These are phyloP conservation scores for Rhizophagus clarus DNA, from an alignment of 192 early-diverging fungal species.

Conservation along the genomic window DNA sequence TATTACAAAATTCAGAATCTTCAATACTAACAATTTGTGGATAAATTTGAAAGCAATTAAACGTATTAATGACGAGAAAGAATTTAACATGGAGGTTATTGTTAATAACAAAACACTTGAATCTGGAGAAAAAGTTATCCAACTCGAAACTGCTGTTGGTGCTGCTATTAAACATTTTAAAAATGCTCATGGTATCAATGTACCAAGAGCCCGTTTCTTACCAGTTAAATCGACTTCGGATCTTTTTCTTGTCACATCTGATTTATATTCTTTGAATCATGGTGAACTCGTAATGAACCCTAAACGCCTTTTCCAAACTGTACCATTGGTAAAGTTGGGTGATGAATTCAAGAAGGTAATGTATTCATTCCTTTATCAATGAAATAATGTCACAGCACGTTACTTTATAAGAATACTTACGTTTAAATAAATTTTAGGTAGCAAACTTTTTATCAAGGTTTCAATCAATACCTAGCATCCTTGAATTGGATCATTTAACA, in stretches of 20 bases:
- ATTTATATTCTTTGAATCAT: conserved; percentile 91
- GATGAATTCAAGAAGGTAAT: conserved; percentile 97
- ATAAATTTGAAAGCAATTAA: conserved; percentile 84
- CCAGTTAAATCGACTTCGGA: conserved; percentile 99
- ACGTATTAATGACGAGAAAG: conserved; percentile 74
- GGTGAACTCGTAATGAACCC: conserved; percentile 92
- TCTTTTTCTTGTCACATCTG: conserved; percentile 94
- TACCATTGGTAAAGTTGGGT: conserved; percentile 95
- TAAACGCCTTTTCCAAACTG: conserved; percentile 89
- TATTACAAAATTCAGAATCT: conserved; percentile 99
- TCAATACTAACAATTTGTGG: conserved; percentile 97
- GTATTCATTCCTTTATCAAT: background rate
- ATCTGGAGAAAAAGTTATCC: conserved; percentile 93
- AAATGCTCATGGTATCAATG: conserved; percentile 94
- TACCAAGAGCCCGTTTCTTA: conserved; percentile 96
- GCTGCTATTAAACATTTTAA: conserved; percentile 98
- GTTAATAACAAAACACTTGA: conserved; percentile 96
- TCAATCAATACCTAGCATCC: conserved; percentile 91
- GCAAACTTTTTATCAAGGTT: conserved; percentile 88
- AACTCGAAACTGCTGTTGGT: conserved; percentile 98
- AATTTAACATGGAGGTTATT: conserved; percentile 91
- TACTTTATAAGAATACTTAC: background rate
- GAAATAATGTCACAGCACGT: background rate
- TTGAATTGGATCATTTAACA: conserved; percentile 97
- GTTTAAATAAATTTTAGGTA: conserved; percentile 44